These are phyloP conservation scores for Aphanomyces cochlioides DNA, from an alignment of 352 stramenopile genomes.

Conservation along the genomic window DNA sequence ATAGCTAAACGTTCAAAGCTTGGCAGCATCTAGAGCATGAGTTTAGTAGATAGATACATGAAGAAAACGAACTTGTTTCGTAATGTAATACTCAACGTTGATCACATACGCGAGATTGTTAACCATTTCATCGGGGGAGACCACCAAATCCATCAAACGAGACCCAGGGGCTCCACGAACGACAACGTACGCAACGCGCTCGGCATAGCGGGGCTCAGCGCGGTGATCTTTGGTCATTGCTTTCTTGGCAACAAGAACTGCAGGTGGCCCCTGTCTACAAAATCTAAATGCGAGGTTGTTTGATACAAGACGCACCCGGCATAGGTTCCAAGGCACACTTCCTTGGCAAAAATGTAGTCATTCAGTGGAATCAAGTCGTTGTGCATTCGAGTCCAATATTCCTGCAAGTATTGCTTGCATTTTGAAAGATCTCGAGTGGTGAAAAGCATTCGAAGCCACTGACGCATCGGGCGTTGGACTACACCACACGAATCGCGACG, in stretches of 20 bases:
- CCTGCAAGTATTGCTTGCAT: conserved; percentile 58
- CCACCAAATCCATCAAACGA: conserved; percentile 87
- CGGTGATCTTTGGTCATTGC: conserved; percentile 72
- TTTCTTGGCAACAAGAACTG: conserved; percentile 72
- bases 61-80: conserved; percentile 62
- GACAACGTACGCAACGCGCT: conserved; percentile 89
- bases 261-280: conserved; percentile 54
- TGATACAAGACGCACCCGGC: not conserved
- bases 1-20: conserved; percentile 83
- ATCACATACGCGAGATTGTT: conserved; percentile 48
- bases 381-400: conserved; percentile 66
- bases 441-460: conserved; percentile 63
- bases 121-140: conserved; percentile 70
- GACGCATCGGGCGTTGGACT: conserved; percentile 68
- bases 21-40: conserved; percentile 51
- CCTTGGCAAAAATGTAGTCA: conserved; percentile 83
- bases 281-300: conserved; percentile 15
- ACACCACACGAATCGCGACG: conserved; percentile 90
- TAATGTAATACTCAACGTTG: conserved; percentile 92
- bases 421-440: conserved; percentile 61
- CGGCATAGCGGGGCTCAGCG: conserved; percentile 73
- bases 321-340: conserved; percentile 84
- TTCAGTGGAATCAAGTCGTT: conserved; percentile 57
- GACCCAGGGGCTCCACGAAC: conserved; percentile 82
- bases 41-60: conserved; percentile 10